Percentiles rank a stretch among this genome's conserved stretches.
These are phyloP conservation scores for Paraleonurus japonicus DNA, from an alignment of 257 asterid species.

Conservation along the genomic window DNA sequence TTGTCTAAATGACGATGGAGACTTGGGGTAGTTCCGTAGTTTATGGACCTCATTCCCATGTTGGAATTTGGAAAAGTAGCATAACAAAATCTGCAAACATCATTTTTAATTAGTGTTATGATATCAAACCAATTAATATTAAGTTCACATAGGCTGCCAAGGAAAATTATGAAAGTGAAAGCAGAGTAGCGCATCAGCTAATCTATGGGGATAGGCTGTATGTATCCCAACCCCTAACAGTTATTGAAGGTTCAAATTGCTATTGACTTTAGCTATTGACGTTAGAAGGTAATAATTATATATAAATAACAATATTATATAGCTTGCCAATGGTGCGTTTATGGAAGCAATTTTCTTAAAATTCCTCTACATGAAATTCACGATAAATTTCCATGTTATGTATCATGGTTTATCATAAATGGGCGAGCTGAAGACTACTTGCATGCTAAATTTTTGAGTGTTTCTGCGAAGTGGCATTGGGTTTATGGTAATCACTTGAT, in stretches of 20 bases:
- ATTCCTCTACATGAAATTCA: not conserved
- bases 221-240: not conserved
- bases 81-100: not conserved
- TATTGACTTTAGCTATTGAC: not conserved
- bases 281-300: not conserved
- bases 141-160: not conserved
- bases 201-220: not conserved
- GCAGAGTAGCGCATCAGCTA: not conserved
- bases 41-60: not conserved
- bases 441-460: not conserved
- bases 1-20: constrained; percentile 7
- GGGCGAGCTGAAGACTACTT: not conserved
- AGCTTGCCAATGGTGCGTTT: not conserved
- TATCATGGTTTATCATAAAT: not conserved
- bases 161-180: not conserved
- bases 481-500: constrained; percentile 1
- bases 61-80: not conserved
- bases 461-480: not conserved
- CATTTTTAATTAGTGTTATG: not conserved
- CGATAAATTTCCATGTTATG: not conserved
- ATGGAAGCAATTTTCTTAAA: not conserved
- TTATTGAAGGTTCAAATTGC: constrained; percentile 10
- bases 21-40: not conserved
- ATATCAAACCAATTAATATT: not conserved
- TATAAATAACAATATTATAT: not conserved